These are phyloP conservation scores for Colletotrichum lupini DNA, from an alignment of 2,329 filamentous ascomycete species.

Conservation along the genomic window DNA sequence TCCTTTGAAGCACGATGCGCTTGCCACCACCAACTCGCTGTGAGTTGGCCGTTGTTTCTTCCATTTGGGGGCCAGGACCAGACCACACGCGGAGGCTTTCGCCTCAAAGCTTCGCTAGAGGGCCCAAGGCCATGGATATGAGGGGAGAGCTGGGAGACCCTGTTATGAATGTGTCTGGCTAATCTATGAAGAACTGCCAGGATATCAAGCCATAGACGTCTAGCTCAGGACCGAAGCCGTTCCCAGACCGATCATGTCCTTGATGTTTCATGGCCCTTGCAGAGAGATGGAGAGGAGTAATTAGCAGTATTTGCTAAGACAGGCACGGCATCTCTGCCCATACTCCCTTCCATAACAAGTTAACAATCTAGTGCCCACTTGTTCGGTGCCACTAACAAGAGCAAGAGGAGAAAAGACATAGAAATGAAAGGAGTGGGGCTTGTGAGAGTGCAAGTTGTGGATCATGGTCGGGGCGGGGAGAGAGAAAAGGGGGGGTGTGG, in stretches of 20 bases:
- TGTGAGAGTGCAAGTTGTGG: background rate
- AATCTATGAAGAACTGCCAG: background rate
- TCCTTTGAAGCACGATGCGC: background rate
- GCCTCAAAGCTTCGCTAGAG: slow-evolving; percentile 28
- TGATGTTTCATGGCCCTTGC: slow-evolving; percentile 1
- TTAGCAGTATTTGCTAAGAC: background rate
- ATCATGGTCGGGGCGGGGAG: background rate
- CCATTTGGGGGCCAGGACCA: slow-evolving; percentile 1
- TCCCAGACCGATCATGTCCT: background rate
- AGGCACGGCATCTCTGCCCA: background rate
- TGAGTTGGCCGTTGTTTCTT: background rate
- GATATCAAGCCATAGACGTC: background rate
- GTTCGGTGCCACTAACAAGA: background rate
- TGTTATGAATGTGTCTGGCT: background rate
- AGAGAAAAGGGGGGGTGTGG: background rate
- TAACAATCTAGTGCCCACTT: background rate
- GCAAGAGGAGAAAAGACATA: background rate
- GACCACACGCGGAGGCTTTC: slow-evolving; percentile 11
- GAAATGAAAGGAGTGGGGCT: background rate
- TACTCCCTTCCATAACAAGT: background rate
- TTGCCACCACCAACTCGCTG: background rate
- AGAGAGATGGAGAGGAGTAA: background rate
- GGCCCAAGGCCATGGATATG: background rate
- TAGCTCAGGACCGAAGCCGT: slow-evolving; percentile 1
- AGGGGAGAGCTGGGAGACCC: background rate